phyloP scores from a whole-genome alignment of 257 asterid genomes.

The Nicotiana knightiana region DNA sequence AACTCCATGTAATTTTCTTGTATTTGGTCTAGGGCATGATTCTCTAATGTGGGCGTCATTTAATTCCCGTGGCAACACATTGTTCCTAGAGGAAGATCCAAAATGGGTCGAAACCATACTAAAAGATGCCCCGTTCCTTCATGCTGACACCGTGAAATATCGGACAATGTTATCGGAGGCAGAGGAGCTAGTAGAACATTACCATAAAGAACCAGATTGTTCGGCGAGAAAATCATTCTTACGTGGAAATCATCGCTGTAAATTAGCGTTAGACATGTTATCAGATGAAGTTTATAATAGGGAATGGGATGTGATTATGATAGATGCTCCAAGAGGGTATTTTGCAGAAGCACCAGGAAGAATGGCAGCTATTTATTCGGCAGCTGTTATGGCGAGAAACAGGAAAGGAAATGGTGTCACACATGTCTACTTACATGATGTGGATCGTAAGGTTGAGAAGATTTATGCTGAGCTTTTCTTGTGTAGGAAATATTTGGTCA shows the following conservation, averaged over 20 bases:
- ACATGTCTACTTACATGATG: slow-evolving; percentile 79
- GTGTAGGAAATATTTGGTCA: slow-evolving; percentile 54
- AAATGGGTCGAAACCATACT: slow-evolving; percentile 63
- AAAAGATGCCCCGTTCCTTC: slow-evolving; percentile 55
- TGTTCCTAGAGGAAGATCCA: slow-evolving; percentile 79
- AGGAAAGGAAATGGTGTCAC: slow-evolving; percentile 54
- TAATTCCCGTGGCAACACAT: slow-evolving; percentile 62
- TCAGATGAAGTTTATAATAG: slow-evolving; percentile 58
- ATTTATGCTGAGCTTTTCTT: slow-evolving; percentile 56
- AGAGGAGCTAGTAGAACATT: slow-evolving; percentile 36
- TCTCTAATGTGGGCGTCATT: slow-evolving; percentile 88
- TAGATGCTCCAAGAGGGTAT: slow-evolving; percentile 88
- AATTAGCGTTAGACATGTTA: slow-evolving; percentile 68
- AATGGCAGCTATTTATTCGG: slow-evolving; percentile 86
- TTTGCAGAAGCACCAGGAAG: slow-evolving; percentile 84
- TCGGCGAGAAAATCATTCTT: slow-evolving; percentile 38
- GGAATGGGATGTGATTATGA: slow-evolving; percentile 90
- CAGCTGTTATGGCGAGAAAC: slow-evolving; percentile 81
- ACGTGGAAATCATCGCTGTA: slow-evolving; percentile 60
- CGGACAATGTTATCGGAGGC: slow-evolving; percentile 60
- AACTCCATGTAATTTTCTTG: slow-evolving; percentile 56
- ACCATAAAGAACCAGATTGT: slow-evolving; percentile 42
- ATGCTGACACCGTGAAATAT: slow-evolving; percentile 52
- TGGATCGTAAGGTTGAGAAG: slow-evolving; percentile 71
- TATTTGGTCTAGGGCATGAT: slow-evolving; percentile 84